These are phyloP conservation scores for Paxillus involutus DNA, from an alignment of 768 basidiomycete genomes.

Conservation along the genomic window DNA sequence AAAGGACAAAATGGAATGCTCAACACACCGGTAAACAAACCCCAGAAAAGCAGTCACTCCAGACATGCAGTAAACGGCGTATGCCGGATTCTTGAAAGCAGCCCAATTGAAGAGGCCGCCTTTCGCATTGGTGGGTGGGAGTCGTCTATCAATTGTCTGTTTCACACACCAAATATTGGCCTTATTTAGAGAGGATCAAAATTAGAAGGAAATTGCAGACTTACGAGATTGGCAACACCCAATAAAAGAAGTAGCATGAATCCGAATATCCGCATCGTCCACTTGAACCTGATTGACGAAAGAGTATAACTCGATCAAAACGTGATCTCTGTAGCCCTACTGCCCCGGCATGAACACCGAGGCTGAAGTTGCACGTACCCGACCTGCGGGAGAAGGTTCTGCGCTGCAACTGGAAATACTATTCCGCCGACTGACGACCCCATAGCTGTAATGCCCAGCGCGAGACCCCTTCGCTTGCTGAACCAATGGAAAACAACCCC, in stretches of 20 bases:
- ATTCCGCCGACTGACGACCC: conserved; percentile 73
- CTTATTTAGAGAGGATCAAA: neutral
- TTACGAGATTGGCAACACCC: conserved; percentile 53
- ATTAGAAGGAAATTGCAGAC: conserved; percentile 18
- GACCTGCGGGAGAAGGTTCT: conserved; percentile 50
- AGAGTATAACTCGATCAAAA: neutral
- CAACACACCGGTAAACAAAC: conserved; percentile 58
- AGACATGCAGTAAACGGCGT: conserved; percentile 56
- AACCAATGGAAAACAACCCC: conserved; percentile 76
- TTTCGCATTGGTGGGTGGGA: conserved; percentile 51
- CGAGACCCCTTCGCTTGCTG: conserved; percentile 52
- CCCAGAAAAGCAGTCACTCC: conserved; percentile 63
- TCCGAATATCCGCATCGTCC: conserved; percentile 74
- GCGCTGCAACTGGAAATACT: conserved; percentile 60
- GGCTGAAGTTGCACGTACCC: conserved; percentile 43
- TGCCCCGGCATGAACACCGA: neutral
- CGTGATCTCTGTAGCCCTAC: no score
- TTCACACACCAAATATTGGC: neutral
- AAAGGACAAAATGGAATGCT: neutral
- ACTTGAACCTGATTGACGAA: conserved; percentile 55
- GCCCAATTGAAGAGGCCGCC: conserved; percentile 59
- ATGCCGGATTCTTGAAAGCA: conserved; percentile 49
- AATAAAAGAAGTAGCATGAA: conserved; percentile 57
- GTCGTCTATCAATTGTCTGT: conserved; percentile 41
- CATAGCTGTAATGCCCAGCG: conserved; percentile 60